These are phyloP conservation scores for Fraxinus paxiana DNA, from an alignment of 305 asterid species.

Conservation along the genomic window DNA sequence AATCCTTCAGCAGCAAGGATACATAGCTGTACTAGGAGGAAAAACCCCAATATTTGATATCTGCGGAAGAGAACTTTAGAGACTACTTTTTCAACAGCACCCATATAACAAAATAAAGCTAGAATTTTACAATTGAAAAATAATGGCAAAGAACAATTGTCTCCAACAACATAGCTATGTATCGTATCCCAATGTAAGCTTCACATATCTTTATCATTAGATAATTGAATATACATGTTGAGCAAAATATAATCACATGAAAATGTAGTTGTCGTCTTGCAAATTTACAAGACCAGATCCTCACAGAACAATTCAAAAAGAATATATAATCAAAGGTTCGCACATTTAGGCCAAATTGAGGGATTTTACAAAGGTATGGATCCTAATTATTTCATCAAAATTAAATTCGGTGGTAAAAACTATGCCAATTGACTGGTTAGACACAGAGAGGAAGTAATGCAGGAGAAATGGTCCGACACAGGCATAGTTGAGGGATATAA, in stretches of 20 bases:
- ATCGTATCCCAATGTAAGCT: not conserved
- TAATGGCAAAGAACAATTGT: not conserved
- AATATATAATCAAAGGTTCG: not conserved
- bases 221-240: not conserved
- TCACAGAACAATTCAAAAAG: not conserved
- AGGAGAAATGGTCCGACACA: not conserved
- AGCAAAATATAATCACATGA: not conserved
- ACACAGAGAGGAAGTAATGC: not conserved
- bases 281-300: not conserved
- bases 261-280: not conserved
- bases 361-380: not conserved
- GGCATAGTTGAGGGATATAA: not conserved
- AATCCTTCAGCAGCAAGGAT: constrained; percentile 87
- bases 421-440: not conserved
- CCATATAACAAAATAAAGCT: not conserved
- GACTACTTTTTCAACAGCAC: not conserved
- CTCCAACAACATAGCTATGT: not conserved
- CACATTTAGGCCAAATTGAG: not conserved
- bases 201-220: not conserved
- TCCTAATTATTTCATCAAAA: not conserved
- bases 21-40: constrained; percentile 90
- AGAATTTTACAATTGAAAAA: not conserved
- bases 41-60: constrained; percentile 92
- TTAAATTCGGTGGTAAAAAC: not conserved
- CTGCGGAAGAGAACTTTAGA: constrained; percentile 40